These are phyloP conservation scores for Calycina herbarum DNA, from an alignment of 2,329 filamentous ascomycete genomes.

Conservation along the genomic window DNA sequence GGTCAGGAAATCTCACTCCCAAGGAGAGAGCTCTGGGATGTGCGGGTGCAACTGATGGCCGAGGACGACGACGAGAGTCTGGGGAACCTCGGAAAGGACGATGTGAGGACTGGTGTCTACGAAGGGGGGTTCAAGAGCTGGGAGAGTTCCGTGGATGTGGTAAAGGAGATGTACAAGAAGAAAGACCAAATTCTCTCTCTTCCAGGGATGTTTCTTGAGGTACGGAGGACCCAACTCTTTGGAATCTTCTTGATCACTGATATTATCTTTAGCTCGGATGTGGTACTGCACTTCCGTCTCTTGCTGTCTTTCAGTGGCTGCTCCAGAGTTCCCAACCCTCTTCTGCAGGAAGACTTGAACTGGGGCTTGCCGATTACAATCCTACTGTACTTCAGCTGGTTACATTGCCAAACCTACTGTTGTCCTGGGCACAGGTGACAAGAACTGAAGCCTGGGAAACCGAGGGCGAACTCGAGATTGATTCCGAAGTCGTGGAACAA, in stretches of 20 bases:
- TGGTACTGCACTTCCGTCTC: conserved; percentile 71
- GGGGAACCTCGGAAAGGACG: conserved; percentile 62
- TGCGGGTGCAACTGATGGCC: conserved; percentile 78
- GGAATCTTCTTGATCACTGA: conserved; percentile 4
- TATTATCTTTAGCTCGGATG: conserved; percentile 63
- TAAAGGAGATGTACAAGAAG: conserved; percentile 52
- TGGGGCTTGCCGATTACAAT: conserved; percentile 79
- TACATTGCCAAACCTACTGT: conserved; percentile 74
- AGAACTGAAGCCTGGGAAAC: conserved; percentile 27
- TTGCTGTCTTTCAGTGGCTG: conserved; percentile 68
- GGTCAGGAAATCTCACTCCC: conserved; percentile 58
- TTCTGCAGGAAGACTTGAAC: conserved; percentile 44
- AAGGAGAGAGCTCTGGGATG: conserved; percentile 78
- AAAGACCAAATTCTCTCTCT: conserved; percentile 17
- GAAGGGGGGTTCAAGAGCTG: conserved; percentile 89
- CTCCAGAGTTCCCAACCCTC: conserved; percentile 30
- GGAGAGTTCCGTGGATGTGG: conserved; percentile 81
- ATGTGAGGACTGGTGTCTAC: conserved; percentile 80
- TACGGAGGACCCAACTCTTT: conserved; percentile 19
- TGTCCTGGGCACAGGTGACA: conserved; percentile 56
- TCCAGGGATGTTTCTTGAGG: conserved; percentile 34
- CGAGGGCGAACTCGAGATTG: conserved; percentile 38
- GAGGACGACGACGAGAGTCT: conserved; percentile 56
- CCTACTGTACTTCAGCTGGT: conserved; percentile 74
- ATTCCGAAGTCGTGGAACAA: conserved; percentile 50